Base-by-base conservation (phyloP, 2,329 filamentous ascomycete species). In the Colletotrichum karsti region DNA sequence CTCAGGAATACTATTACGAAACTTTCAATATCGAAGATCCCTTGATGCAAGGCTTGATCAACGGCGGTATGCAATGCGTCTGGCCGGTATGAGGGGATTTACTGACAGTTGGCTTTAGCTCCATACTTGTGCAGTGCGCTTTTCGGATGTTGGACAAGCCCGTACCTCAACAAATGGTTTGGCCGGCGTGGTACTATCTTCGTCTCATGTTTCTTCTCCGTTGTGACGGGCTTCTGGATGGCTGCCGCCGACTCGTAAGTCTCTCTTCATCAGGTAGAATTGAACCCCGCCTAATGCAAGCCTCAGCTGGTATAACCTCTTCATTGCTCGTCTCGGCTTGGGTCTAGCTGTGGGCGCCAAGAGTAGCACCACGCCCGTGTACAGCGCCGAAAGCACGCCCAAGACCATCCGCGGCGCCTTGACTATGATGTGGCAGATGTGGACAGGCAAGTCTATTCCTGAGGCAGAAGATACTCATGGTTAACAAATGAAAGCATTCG, bases 141-240 rank as follows among this genome's bases (percentile, higher is more conserved):
- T 0, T 50, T 78, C 51, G 77, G 77, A 2, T 79, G 78, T 55
- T 79, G 78, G 78, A 78, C 77, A 0, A 78, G 75, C 13, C 75
- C 77, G 3, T 1, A 68, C 75, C 2, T 91, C 63, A 91, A 92
- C 74, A 85, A 88, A 66, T 85, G 80, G 73, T 88, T 90, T 61
- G 90, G 90, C 6, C 86, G 90, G 35, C 84, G 90, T 2, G 88
- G 90, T 28, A 91, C 88, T 4, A 90, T 91, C 57, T 90, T 91
- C 74, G 83, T 90, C 61, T 88, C 88, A 2, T 89, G 88, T 66
- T 82, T 85, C 58, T 82, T 79, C 67, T 88, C 87, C 78, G 76
- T 78, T 81, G n/a, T 76, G 83, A 69, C 78, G 79, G 54, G 85
- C 78, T 42, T 88, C 87, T 75, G 87, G 88, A 58, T 91, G 88